Evolutionary conservation across 768 basidiomycete species (phyloP).

Genomic region (Ephemerocybe angulata): DNA sequence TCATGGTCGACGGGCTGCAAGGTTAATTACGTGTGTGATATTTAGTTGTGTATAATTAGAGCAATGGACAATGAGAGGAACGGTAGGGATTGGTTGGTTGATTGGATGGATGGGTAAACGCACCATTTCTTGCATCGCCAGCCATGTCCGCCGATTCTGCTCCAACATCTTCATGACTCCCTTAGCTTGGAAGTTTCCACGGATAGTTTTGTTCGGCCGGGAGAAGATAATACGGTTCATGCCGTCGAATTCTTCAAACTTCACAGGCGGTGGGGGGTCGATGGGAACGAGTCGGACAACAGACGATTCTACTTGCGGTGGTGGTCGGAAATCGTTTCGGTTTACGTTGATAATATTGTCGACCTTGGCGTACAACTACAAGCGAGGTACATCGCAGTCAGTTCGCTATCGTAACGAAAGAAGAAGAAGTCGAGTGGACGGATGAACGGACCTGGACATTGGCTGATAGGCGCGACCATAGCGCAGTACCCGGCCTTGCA

Average conservation of each 20-base stretch:
- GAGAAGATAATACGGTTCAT: slow-evolving; percentile 88
- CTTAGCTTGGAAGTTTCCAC: slow-evolving; percentile 89
- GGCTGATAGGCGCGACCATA: slow-evolving; percentile 93
- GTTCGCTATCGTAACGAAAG: not conserved
- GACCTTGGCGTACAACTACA: slow-evolving; percentile 84
- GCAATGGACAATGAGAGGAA: too few relatives aligned
- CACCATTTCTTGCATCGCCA: slow-evolving; percentile 71
- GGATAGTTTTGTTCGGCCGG: slow-evolving; percentile 83
- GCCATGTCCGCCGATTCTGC: slow-evolving; percentile 91
- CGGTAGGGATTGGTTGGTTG: not conserved
- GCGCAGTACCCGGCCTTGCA: slow-evolving; percentile 73
- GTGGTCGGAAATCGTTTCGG: slow-evolving; percentile 95
- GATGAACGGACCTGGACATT: slow-evolving; percentile 70
- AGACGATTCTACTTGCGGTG: slow-evolving; percentile 89
- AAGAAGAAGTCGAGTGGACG: not conserved
- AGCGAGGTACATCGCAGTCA: not conserved
- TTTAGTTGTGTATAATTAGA: too few relatives aligned
- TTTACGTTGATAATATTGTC: slow-evolving; percentile 95
- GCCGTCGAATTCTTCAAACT: slow-evolving; percentile 97
- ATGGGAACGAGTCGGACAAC: slow-evolving; percentile 89
- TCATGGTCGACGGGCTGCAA: slow-evolving; percentile 63
- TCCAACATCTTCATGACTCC: slow-evolving; percentile 95
- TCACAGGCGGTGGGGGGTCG: slow-evolving; percentile 93
- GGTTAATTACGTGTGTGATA: not conserved
- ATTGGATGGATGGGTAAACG: too few relatives aligned